Percentiles rank a stretch among this genome's conserved stretches.
Conservation (phyloP, 208 protist species). For the Trypanosoma brucei region DNA sequence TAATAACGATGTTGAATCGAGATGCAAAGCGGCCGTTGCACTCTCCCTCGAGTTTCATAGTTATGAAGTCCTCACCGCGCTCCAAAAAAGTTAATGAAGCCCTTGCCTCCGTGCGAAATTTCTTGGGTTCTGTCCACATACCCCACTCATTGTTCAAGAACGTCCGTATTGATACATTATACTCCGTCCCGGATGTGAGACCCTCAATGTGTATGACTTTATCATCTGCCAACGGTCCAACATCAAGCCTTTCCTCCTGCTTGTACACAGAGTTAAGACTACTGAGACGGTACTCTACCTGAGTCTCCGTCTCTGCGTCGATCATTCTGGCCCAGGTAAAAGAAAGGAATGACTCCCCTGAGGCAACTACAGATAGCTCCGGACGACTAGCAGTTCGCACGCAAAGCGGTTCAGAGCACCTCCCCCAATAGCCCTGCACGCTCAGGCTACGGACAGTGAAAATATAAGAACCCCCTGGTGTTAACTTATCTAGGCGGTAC, state of each 20-base stretch:
- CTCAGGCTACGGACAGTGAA: conserved; percentile 70
- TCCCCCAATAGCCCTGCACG: conserved; percentile 66
- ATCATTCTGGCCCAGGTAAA: conserved; percentile 59
- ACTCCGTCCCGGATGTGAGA: conserved; percentile 61
- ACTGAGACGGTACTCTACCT: conserved; percentile 70
- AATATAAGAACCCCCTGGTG: conserved; percentile 61
- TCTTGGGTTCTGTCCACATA: conserved; percentile 68
- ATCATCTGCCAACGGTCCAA: conserved; percentile 28
- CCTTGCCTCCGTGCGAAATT: conserved; percentile 47
- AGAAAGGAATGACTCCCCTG: conserved; percentile 80
- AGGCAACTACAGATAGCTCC: conserved; percentile 33
- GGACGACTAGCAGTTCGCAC: conserved; percentile 64
- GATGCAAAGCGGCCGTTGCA: background rate
- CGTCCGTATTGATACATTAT: conserved; percentile 60
- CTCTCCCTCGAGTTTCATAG: conserved; percentile 22
- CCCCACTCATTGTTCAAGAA: conserved; percentile 82
- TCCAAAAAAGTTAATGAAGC: conserved; percentile 55
- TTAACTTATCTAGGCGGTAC: conserved; percentile 56
- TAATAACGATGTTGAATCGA: conserved; percentile 46
- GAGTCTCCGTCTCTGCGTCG: conserved; percentile 40
- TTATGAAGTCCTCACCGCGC: conserved; percentile 87
- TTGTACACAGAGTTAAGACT: conserved; percentile 45
- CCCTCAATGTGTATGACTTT: conserved; percentile 63
- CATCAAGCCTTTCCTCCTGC: conserved; percentile 31
- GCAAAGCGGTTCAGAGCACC: conserved; percentile 48